Conservation (phyloP, 2,329 filamentous ascomycete genomes). For the Aspergillus sp. region DNA sequence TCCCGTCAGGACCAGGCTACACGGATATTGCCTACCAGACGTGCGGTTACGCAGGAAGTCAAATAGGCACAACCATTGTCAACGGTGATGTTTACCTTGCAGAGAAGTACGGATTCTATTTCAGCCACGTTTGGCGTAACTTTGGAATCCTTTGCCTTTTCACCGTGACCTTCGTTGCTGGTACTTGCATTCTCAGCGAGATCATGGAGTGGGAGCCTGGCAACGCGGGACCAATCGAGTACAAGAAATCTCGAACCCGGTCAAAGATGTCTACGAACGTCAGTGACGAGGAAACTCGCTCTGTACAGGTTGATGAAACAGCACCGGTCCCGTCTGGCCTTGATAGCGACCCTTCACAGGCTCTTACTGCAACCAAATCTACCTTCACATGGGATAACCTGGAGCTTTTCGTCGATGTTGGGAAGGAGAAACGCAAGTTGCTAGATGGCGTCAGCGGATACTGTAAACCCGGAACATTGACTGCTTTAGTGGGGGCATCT, state of each 20-base stretch:
- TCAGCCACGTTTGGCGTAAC: constrained; percentile 65
- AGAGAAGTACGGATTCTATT: constrained; percentile 50
- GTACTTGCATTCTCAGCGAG: constrained; percentile 69
- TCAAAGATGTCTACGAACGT: constrained; percentile 9
- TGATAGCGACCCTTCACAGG: constrained; percentile 24
- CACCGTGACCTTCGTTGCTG: constrained; percentile 64
- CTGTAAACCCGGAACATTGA: constrained; percentile 71
- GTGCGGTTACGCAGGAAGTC: constrained; percentile 56
- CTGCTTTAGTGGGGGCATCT: constrained; percentile 74
- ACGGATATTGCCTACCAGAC: constrained; percentile 55
- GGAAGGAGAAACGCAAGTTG: constrained; percentile 56
- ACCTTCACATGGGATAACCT: constrained; percentile 68
- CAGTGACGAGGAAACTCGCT: constrained; percentile 28
- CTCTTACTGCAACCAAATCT: constrained; percentile 53
- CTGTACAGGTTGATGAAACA: constrained; percentile 23
- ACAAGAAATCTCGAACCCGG: constrained; percentile 57
- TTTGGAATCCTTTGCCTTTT: constrained; percentile 75
- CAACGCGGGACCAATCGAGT: constrained; percentile 64
- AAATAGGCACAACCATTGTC: constrained; percentile 50
- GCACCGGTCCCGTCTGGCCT: constrained; percentile 15
- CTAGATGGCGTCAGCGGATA: constrained; percentile 69
- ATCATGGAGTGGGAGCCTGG: constrained; percentile 58
- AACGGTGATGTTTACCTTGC: constrained; percentile 55
- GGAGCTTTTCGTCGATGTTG: constrained; percentile 65
- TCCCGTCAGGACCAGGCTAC: constrained; percentile 55